These are phyloP conservation scores for Chernovozyma aurita DNA, from an alignment of 1,139 yeast species.

Conservation along the genomic window DNA sequence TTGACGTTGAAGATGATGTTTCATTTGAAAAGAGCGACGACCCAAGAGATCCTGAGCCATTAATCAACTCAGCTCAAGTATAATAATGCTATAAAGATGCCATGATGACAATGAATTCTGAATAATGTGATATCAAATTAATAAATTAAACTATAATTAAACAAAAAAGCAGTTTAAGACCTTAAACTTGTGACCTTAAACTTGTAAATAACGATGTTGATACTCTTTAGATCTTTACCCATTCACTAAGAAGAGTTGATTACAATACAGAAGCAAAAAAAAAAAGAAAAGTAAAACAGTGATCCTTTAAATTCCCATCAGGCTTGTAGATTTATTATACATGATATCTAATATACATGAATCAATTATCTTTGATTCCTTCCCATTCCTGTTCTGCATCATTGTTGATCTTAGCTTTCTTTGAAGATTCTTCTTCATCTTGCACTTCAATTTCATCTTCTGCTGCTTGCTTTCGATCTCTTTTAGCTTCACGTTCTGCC, in stretches of 20 bases:
- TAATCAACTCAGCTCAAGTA: no score
- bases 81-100: no score
- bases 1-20: slow-evolving; percentile 29
- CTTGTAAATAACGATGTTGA: no score
- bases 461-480: slow-evolving; percentile 15
- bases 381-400: slow-evolving; percentile 10
- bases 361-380: slow-evolving; percentile 9
- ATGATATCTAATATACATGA: neutral
- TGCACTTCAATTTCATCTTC: slow-evolving; percentile 20
- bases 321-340: neutral
- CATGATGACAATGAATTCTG: neutral
- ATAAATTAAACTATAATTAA: no score
- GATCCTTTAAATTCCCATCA: no score
- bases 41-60: neutral
- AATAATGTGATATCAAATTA: neutral
- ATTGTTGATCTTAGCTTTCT: slow-evolving; percentile 8
- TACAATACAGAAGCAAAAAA: no score
- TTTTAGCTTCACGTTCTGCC: slow-evolving; percentile 34
- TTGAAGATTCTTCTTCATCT: slow-evolving; percentile 27
- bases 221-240: no score
- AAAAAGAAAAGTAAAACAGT: no score
- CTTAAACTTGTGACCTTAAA: no score
- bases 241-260: no score
- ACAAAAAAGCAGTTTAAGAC: no score
- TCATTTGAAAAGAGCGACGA: slow-evolving; percentile 13